These are phyloP conservation scores for Chloranthus sessilifolius DNA, from an alignment of 164 flowering plant species.

Conservation along the genomic window DNA sequence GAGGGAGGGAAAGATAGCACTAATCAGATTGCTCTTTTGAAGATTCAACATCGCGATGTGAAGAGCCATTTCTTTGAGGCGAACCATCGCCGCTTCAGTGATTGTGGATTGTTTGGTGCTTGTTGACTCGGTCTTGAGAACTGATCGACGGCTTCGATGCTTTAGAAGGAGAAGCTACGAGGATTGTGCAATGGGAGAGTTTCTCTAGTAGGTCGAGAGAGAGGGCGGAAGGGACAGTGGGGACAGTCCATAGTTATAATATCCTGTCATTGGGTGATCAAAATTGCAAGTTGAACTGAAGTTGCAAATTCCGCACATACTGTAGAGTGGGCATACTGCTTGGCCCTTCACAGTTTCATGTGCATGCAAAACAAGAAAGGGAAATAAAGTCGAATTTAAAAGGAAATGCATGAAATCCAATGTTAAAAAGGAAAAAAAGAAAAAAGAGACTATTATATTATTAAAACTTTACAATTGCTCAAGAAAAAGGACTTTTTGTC, in stretches of 20 bases:
- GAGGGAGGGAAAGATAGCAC: no score
- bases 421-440: background rate
- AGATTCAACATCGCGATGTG: no score
- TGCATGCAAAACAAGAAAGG: background rate
- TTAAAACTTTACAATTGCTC: no score
- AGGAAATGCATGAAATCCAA: no score
- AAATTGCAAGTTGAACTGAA: constrained; percentile 69
- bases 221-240: constrained; percentile 28
- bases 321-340: constrained; percentile 24
- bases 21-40: no score
- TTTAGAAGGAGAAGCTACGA: constrained; percentile 23
- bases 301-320: constrained; percentile 39
- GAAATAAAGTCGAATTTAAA: background rate
- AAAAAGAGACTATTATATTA: background rate
- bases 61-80: no score
- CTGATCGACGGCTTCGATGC: constrained; percentile 14
- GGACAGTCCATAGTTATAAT: constrained; percentile 31
- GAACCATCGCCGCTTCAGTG: no score
- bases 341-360: constrained; percentile 20
- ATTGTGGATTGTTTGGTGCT: constrained; percentile 11
- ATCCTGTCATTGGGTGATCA: constrained; percentile 55
- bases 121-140: constrained; percentile 17
- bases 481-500: no score
- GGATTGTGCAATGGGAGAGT: constrained; percentile 13
- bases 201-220: constrained; percentile 26